Conservation (phyloP, 345 rosid genomes). For the Bruguiera gymnorhiza region DNA sequence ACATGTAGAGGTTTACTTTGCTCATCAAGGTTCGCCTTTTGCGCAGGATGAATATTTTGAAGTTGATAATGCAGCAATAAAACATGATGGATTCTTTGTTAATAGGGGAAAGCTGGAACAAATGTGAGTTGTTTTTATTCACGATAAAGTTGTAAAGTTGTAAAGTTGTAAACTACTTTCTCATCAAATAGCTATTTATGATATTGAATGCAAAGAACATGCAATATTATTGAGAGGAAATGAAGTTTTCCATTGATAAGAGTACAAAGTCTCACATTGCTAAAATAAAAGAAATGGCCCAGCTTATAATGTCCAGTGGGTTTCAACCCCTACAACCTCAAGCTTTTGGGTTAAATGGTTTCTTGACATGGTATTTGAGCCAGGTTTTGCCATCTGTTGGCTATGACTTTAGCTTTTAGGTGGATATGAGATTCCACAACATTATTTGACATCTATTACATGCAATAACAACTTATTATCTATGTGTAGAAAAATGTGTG, state of each 20-base stretch:
- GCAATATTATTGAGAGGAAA: neutral
- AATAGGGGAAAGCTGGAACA: conserved; percentile 87
- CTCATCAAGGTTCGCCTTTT: neutral
- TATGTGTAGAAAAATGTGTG: too few relatives aligned
- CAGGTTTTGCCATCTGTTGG: too few relatives aligned
- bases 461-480: too few relatives aligned
- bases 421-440: too few relatives aligned
- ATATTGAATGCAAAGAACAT: neutral
- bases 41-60: conserved; percentile 96
- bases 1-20: neutral
- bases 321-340: too few relatives aligned
- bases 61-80: conserved; percentile 85
- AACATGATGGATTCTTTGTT: conserved; percentile 89
- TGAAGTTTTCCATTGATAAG: neutral
- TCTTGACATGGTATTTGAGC: too few relatives aligned
- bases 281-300: too few relatives aligned
- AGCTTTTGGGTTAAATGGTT: too few relatives aligned
- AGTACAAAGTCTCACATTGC: too few relatives aligned
- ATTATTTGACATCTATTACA: too few relatives aligned
- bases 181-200: neutral
- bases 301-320: too few relatives aligned
- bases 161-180: neutral
- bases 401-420: too few relatives aligned
- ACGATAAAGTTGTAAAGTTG: neutral
- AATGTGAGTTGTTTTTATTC: conserved; percentile 50